Base-by-base conservation (phyloP, 164 flowering plant genomes). In the Annona cherimola region DNA sequence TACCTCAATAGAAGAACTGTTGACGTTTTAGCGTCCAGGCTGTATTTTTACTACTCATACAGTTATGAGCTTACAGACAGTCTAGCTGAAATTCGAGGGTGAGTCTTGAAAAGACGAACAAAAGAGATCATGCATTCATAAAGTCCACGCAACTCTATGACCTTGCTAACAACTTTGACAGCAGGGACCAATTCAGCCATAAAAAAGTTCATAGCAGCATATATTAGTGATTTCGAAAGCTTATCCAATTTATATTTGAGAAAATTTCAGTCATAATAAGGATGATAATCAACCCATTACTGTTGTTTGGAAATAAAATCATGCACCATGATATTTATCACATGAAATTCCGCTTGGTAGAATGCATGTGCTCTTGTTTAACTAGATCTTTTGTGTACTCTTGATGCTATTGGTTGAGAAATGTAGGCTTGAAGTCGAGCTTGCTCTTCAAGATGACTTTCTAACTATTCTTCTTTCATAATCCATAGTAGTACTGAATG, bases 1-100 rank as follows among this genome's bases (percentile, higher is more conserved):
- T 88, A 78, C 66, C 63, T 96, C 74, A 96, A 93, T 73, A 86
- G 91, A 80, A 84, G 98, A 79, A 90, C 96, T 11, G 80, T 89
- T 80, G 98, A 70, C 20, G 64, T 93, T 71, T 75, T 96, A 64
- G 97, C 99, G 67, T 85, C 97, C 41, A 86, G 92, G 75, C 83
- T 96, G 35, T 96, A 90, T 79, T 91, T 87, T 77, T 96, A 89
- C 71, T 93, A 89, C 77, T 93, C 98, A 2, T 83, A 82, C 67
- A 83, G 94, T 84, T 91, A 93, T 79, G 99, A 96, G 75, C 87
- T 90, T 63, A 90, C 97, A 3, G 99, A 93, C 66, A 86, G 88
- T 80, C 99, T 96, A 77, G 89, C 90, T 79, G 98, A 93, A 84
- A 96, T 96, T 73, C 86, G 98, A 57, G 92, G 97, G 98, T 92